Evolutionary conservation across 805 yeast genomes (phyloP), one percentile per base, ranked within the genome.

Genomic region (Candida arabinofermentans): DNA sequence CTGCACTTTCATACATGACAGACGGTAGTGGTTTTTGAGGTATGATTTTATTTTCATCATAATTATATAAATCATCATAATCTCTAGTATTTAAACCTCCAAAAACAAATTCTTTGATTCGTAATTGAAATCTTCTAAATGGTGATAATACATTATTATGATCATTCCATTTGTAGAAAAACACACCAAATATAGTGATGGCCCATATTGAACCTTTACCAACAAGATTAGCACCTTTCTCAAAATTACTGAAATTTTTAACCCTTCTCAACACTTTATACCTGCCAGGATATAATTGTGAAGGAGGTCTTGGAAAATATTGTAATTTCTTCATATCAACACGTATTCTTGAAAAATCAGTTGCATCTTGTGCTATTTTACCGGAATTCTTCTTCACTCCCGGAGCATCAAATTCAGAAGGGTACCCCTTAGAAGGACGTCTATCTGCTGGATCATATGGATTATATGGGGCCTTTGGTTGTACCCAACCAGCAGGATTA

Each of bases 391-490:
- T 59, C 22, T 84, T 79, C 24, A 75, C 70, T 32, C 86, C 81
- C 0, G 93, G 91, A 1, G 81, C 64, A 43, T 75, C 70, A 65
- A 72, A 87, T 59, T 86, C 96, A 21, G 89, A 81, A 1, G 96
- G 96, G 49, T 87, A 86, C 2, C 96, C 95, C 56, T 81, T 80
- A 0, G 95, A 75, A 0, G 96, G 95, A 35, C 96, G 69, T 31
- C 67, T 58, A 56, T 86, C 96, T 1, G 75, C 64, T 0, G 90
- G 84, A 56, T 86, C 96, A 55, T 80, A 87, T 6, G 95, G 95
- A 53, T 86, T 86, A 58, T 85, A 87, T 1, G 93, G 93, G 1
- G 90, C 91, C 47, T 72, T 77, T 8, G 95, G 95, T 2, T 80
- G 86, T 0, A 74, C 73, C 93, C 93, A 84, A 0, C 88, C 89